These are phyloP conservation scores for Pyrenula aspistea DNA, from an alignment of 495 filamentous ascomycete genomes.

Conservation along the genomic window DNA sequence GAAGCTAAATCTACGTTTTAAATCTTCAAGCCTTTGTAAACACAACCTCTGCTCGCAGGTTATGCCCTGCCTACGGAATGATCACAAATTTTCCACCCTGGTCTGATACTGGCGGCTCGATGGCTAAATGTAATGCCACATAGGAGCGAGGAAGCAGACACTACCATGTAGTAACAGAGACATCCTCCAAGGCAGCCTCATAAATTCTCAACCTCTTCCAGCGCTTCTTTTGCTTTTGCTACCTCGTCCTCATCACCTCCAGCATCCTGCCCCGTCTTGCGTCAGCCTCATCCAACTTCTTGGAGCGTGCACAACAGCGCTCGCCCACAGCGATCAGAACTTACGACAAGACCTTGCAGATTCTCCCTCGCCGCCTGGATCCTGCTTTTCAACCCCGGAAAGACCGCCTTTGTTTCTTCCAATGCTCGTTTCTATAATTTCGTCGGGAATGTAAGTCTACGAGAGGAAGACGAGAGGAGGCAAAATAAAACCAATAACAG, in stretches of 20 bases:
- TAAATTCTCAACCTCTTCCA: constrained; percentile 41
- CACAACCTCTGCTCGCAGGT: too few relatives aligned
- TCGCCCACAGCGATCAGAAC: constrained; percentile 13
- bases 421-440: constrained; percentile 51
- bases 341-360: constrained; percentile 53
- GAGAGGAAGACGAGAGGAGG: not conserved
- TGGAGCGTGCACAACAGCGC: too few relatives aligned
- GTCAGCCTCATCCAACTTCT: not conserved
- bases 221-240: constrained; percentile 43
- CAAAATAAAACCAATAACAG: too few relatives aligned
- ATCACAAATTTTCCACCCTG: too few relatives aligned
- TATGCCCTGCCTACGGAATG: too few relatives aligned
- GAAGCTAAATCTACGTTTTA: not conserved
- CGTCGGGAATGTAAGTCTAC: not conserved
- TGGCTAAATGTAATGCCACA: too few relatives aligned
- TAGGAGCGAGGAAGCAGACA: too few relatives aligned
- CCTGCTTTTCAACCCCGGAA: constrained; percentile 53
- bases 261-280: constrained; percentile 8
- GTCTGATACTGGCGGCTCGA: too few relatives aligned
- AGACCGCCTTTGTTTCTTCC: constrained; percentile 72
- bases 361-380: constrained; percentile 54
- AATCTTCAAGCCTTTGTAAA: too few relatives aligned
- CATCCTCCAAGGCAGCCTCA: too few relatives aligned
- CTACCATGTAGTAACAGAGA: too few relatives aligned
- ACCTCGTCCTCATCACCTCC: constrained; percentile 43